These are phyloP conservation scores for Protea cynaroides DNA, from an alignment of 164 flowering plant species.

Conservation along the genomic window DNA sequence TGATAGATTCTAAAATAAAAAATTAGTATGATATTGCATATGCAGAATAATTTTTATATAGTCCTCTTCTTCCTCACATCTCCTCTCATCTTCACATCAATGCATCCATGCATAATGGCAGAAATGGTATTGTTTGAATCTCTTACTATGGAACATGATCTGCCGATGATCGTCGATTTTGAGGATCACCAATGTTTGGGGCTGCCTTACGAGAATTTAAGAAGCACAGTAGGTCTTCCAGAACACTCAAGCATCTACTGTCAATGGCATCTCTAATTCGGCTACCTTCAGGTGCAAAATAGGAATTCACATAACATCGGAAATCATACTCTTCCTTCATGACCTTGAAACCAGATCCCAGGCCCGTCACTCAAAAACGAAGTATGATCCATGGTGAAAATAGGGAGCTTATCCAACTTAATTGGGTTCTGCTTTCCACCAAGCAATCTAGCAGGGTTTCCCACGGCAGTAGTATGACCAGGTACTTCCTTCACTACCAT, in stretches of 20 bases:
- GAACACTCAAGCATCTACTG: slow-evolving; percentile 50
- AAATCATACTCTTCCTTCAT: slow-evolving; percentile 54
- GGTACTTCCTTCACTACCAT: slow-evolving; percentile 75
- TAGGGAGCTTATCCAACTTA: slow-evolving; percentile 23
- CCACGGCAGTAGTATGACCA: slow-evolving; percentile 61
- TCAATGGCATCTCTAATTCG: slow-evolving; percentile 82
- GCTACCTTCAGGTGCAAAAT: slow-evolving; percentile 82
- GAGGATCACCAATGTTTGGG: too few relatives aligned
- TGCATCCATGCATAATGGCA: too few relatives aligned
- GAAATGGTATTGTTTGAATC: too few relatives aligned
- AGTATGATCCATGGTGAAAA: slow-evolving; percentile 36
- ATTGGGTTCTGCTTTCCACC: slow-evolving; percentile 45
- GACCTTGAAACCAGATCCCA: slow-evolving; percentile 32
- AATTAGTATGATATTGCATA: too few relatives aligned
- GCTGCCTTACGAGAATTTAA: slow-evolving; percentile 76
- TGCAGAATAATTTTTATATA: too few relatives aligned
- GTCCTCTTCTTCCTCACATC: too few relatives aligned
- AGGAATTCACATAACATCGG: slow-evolving; percentile 56
- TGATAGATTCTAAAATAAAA: too few relatives aligned
- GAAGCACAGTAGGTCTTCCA: slow-evolving; percentile 76
- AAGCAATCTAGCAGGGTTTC: slow-evolving; percentile 73
- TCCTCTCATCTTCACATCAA: too few relatives aligned
- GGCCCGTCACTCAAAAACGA: slow-evolving; percentile 23
- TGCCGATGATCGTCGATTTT: too few relatives aligned
- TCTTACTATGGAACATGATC: too few relatives aligned